Evolutionary conservation across 2,329 filamentous ascomycete species (phyloP).

Genomic region (Pseudogymnoascus pannorum): DNA sequence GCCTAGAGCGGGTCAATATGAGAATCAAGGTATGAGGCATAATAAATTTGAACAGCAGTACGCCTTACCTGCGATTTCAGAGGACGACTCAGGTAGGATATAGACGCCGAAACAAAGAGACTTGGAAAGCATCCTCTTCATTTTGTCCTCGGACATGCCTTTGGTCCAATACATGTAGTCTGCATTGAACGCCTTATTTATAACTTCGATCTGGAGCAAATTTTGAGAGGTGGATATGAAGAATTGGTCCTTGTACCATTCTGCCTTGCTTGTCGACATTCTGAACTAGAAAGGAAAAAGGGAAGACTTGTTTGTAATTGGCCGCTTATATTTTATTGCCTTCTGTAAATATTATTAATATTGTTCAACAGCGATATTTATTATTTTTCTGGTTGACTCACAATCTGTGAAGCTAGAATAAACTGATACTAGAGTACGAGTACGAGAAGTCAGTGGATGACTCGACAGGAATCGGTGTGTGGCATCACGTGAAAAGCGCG

Average conservation of each 20-base stretch:
- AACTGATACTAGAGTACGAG: not conserved
- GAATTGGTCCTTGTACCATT: slow-evolving; percentile 46
- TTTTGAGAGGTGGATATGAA: slow-evolving; percentile 52
- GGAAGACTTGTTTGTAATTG: not conserved
- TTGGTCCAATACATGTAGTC: slow-evolving; percentile 56
- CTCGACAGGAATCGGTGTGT: not conserved
- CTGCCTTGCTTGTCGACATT: not conserved
- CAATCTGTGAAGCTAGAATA: not conserved
- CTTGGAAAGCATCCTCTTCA: slow-evolving; percentile 45
- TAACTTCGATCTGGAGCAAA: slow-evolving; percentile 43
- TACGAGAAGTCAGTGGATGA: not conserved
- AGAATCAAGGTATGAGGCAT: slow-evolving; percentile 2
- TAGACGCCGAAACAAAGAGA: slow-evolving; percentile 55
- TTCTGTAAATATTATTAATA: not conserved
- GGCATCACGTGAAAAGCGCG: not conserved
- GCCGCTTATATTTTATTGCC: not conserved
- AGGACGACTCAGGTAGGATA: slow-evolving; percentile 23
- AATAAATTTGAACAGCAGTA: slow-evolving; percentile 12
- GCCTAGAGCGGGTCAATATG: not conserved
- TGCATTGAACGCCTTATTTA: slow-evolving; percentile 47
- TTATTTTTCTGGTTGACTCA: not conserved
- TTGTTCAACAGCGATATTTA: not conserved
- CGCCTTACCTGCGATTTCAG: slow-evolving; percentile 23
- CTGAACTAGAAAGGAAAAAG: not conserved
- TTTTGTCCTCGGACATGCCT: slow-evolving; percentile 38